Evolutionary conservation across 148 eudicot species (phyloP).

Genomic region (Hydrangea macrophylla): DNA sequence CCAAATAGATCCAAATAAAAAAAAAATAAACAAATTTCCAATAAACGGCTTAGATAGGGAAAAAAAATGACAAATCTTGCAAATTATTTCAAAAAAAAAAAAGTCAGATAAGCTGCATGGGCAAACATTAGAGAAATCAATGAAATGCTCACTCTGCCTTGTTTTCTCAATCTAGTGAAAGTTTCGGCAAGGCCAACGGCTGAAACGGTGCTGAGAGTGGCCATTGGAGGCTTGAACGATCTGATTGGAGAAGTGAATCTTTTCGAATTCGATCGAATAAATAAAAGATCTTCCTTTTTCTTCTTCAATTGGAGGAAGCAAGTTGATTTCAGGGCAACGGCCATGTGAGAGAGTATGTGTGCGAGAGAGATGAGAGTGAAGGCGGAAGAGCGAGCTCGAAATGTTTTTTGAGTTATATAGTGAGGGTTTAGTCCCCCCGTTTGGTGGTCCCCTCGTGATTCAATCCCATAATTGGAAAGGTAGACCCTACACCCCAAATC

Average conservation of each 20-base stretch:
- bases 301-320: conserved; percentile 32
- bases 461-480: no score
- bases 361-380: no score
- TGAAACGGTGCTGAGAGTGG: conserved; percentile 41
- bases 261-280: conserved; percentile 7
- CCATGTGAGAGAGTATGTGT: no score
- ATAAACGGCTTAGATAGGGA: background rate
- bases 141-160: conserved; percentile 50
- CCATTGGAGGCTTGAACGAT: conserved; percentile 35
- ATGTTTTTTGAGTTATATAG: no score
- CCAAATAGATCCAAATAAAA: background rate
- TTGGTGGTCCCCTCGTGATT: no score
- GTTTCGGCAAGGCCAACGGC: conserved; percentile 67
- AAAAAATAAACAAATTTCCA: background rate
- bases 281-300: conserved; percentile 19
- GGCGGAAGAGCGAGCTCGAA: no score
- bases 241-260: conserved; percentile 8
- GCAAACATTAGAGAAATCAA: background rate
- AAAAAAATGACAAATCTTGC: background rate
- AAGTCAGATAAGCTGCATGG: background rate
- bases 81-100: background rate
- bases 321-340: conserved; percentile 36
- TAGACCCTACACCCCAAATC: no score
- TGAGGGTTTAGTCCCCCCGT: no score
- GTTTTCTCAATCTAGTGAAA: conserved; percentile 51